Conservation (phyloP, 768 basidiomycete genomes). For the Rhodotorula babjevae region DNA sequence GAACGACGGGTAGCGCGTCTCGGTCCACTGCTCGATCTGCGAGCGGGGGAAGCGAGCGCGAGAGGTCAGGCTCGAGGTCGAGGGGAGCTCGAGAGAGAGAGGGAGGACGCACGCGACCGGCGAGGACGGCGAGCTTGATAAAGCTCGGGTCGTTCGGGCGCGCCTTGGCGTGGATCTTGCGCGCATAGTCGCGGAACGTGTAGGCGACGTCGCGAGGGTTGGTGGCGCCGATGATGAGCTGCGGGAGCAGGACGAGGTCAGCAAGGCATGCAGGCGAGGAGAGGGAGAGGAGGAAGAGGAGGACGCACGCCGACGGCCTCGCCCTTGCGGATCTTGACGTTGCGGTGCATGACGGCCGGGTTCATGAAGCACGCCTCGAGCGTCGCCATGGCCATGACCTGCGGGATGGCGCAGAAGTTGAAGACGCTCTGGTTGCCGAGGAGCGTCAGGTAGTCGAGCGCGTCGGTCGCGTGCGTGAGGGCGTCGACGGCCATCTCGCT, state of each 20-base stretch:
- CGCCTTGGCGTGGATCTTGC: slow-evolving; percentile 75
- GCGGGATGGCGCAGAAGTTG: slow-evolving; percentile 92
- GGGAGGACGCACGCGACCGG: slow-evolving; percentile 61
- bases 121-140: slow-evolving; percentile 72
- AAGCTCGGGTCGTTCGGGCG: slow-evolving; percentile 78
- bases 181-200: slow-evolving; percentile 76
- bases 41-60: background rate
- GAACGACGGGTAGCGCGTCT: slow-evolving; percentile 90
- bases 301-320: slow-evolving; percentile 69
- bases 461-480: slow-evolving; percentile 72
- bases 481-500: slow-evolving; percentile 87
- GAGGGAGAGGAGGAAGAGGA: background rate
- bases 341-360: slow-evolving; percentile 70
- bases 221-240: slow-evolving; percentile 88
- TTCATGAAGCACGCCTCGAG: slow-evolving; percentile 92
- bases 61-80: background rate
- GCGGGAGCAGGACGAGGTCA: background rate
- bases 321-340: slow-evolving; percentile 93
- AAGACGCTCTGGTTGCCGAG: slow-evolving; percentile 88
- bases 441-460: slow-evolving; percentile 81
- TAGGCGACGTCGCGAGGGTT: slow-evolving; percentile 86
- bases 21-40: slow-evolving; percentile 87
- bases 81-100: background rate
- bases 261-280: background rate
- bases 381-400: slow-evolving; percentile 92